Conservation (phyloP, 805 yeast species). For the Blastobotrys parvus region DNA sequence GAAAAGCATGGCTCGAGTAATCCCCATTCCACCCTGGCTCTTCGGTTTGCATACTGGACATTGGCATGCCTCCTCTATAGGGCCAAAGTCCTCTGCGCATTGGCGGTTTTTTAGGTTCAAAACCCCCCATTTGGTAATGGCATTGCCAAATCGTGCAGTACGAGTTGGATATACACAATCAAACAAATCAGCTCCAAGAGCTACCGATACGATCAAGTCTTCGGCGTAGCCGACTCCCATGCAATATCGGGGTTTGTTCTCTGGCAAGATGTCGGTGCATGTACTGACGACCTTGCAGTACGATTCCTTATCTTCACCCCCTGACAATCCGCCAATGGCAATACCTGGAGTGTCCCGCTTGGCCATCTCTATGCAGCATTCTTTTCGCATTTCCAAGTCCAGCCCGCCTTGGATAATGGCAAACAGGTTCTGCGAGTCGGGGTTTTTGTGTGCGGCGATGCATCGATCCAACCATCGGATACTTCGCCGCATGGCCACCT, state of each 20-base stretch:
- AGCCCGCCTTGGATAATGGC: constrained; percentile 40
- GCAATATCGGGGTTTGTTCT: constrained; percentile 36
- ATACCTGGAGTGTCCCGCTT: constrained; percentile 39
- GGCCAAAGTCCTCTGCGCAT: constrained; percentile 29
- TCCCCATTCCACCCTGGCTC: constrained; percentile 29
- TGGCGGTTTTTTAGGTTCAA: constrained; percentile 30
- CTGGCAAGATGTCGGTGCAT: constrained; percentile 35
- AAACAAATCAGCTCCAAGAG: constrained; percentile 39
- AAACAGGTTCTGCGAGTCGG: constrained; percentile 35
- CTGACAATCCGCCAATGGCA: constrained; percentile 40
- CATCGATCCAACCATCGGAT: constrained; percentile 39
- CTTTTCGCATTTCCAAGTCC: constrained; percentile 30
- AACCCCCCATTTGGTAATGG: constrained; percentile 32
- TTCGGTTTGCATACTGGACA: constrained; percentile 34
- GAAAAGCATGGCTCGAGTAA: constrained; percentile 32
- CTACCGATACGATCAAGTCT: constrained; percentile 38
- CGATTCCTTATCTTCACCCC: constrained; percentile 36
- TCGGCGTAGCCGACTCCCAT: constrained; percentile 44
- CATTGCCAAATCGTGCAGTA: constrained; percentile 38
- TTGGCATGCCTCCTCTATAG: constrained; percentile 33
- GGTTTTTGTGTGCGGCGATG: constrained; percentile 35
- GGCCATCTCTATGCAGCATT: constrained; percentile 36
- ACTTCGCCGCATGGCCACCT: constrained; percentile 38
- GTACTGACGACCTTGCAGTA: constrained; percentile 33
- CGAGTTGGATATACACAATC: constrained; percentile 41